Evolutionary conservation across 345 rosid species (phyloP).

Genomic region (Litchi chinensis): DNA sequence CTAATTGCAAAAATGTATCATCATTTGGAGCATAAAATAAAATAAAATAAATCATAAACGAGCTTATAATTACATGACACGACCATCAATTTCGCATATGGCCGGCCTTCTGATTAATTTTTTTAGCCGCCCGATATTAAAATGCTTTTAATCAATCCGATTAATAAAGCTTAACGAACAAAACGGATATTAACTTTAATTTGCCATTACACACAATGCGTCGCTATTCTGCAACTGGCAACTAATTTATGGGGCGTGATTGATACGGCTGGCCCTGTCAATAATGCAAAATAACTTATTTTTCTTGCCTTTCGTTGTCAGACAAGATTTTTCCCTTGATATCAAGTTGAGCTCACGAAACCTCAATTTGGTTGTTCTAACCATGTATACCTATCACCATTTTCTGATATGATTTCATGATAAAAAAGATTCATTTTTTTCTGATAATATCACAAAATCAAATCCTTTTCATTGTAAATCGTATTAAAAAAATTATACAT

Average conservation of each 20-base stretch:
- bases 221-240: neutral
- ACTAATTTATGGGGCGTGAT: neutral
- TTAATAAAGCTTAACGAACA: neutral
- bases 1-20: no score
- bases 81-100: no score
- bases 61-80: no score
- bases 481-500: no score
- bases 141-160: neutral
- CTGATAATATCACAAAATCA: no score
- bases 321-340: neutral
- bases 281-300: constrained; percentile 2
- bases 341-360: constrained; percentile 2
- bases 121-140: neutral
- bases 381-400: neutral
- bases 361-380: neutral
- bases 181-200: neutral
- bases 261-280: constrained; percentile 5
- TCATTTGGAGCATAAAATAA: no score
- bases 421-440: no score
- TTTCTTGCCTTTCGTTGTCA: constrained; percentile 11
- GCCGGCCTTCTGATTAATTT: neutral
- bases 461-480: no score
- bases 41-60: no score
- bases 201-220: neutral
- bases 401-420: no score